Conservation (phyloP, 2,329 filamentous ascomycete genomes). For the Didymella sp. region DNA sequence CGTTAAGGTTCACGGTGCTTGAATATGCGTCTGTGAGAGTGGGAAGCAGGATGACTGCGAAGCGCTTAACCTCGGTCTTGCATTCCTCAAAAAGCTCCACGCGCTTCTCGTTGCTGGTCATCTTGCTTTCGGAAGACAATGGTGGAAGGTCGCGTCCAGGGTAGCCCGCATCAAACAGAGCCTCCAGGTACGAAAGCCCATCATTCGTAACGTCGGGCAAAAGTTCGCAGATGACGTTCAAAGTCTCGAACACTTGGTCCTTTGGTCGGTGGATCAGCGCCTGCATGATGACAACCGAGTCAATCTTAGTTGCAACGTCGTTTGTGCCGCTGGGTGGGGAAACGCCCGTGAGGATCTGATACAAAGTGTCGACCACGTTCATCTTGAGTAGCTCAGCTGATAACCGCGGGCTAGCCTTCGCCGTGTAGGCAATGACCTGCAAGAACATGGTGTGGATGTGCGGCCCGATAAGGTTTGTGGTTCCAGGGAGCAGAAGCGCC, state of each 20-base stretch:
- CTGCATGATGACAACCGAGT: slow-evolving; percentile 98
- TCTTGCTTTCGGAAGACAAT: slow-evolving; percentile 56
- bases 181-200: slow-evolving; percentile 59
- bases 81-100: slow-evolving; percentile 83
- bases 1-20: slow-evolving; percentile 93
- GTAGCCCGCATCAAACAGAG: slow-evolving; percentile 58
- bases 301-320: slow-evolving; percentile 83
- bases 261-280: slow-evolving; percentile 93
- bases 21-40: slow-evolving; percentile 97
- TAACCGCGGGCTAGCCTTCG: slow-evolving; percentile 83
- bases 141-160: slow-evolving; percentile 55
- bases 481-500: slow-evolving; percentile 87
- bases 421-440: slow-evolving; percentile 86
- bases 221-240: slow-evolving; percentile 96
- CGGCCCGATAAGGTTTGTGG: slow-evolving; percentile 91
- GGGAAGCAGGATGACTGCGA: slow-evolving; percentile 90
- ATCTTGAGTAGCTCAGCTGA: slow-evolving; percentile 93
- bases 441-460: slow-evolving; percentile 97
- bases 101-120: slow-evolving; percentile 76
- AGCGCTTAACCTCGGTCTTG: slow-evolving; percentile 85
- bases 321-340: slow-evolving; percentile 83
- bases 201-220: slow-evolving; percentile 75
- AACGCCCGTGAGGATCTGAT: slow-evolving; percentile 95
- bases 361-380: slow-evolving; percentile 95
- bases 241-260: slow-evolving; percentile 94